Percentiles rank a stretch among this genome's conserved stretches.
Evolutionary conservation across 345 rosid species (phyloP).

Genomic region (Bruguiera gymnorhiza): DNA sequence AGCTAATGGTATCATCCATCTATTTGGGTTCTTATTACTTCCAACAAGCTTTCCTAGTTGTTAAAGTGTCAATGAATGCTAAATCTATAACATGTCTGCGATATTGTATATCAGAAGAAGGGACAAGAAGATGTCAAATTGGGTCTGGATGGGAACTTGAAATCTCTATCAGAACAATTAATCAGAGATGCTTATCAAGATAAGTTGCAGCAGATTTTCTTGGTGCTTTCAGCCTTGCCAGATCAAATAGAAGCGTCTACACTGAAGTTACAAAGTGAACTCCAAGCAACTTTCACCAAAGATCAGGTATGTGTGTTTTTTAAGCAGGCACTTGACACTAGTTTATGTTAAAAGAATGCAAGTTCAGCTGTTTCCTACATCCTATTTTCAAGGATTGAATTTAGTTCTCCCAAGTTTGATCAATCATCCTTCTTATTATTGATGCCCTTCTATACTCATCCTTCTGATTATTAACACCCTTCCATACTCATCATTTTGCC

Average conservation of each 20-base stretch:
- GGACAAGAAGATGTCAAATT: constrained; percentile 63
- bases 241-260: constrained; percentile 52
- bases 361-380: background rate
- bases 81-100: constrained; percentile 21
- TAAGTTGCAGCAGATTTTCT: constrained; percentile 46
- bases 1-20: constrained; percentile 58
- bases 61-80: constrained; percentile 11
- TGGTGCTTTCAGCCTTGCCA: constrained; percentile 54
- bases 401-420: too few species aligned
- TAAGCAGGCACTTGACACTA: background rate
- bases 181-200: constrained; percentile 47
- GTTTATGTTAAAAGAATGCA: background rate
- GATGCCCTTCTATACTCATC: too few species aligned
- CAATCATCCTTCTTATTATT: too few species aligned
- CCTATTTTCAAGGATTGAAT: too few species aligned
- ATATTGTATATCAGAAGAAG: constrained; percentile 48
- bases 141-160: constrained; percentile 59
- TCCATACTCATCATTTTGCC: background rate
- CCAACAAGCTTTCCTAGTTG: constrained; percentile 6
- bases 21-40: constrained; percentile 17
- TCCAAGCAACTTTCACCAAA: constrained; percentile 45
- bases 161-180: constrained; percentile 49
- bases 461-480: too few species aligned
- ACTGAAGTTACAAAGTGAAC: constrained; percentile 49
- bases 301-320: constrained; percentile 51